phyloP scores from a whole-genome alignment of 495 filamentous ascomycete genomes.

The Rhypophila decipiens region DNA sequence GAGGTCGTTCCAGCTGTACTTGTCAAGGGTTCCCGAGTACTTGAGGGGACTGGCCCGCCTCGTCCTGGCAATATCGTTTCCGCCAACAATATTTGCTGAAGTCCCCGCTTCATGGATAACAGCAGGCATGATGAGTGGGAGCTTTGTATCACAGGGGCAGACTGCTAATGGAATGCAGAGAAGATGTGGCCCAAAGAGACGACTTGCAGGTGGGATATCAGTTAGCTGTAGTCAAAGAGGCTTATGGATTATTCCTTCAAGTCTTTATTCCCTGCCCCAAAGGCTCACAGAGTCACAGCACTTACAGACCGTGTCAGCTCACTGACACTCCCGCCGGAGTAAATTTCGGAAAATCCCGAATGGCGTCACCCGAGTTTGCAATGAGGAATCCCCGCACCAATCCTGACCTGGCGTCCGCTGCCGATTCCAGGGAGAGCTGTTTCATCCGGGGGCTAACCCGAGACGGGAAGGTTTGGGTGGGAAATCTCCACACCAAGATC shows the following conservation, averaged over 20 bases:
- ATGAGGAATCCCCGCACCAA: constrained; percentile 7
- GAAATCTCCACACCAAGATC: too few species aligned
- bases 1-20: constrained; percentile 46
- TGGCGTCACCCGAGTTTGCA: constrained; percentile 10
- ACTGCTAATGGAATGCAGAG: background rate
- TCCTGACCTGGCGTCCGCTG: constrained; percentile 2
- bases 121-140: constrained; percentile 12
- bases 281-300: too few species aligned
- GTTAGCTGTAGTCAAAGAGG: too few species aligned
- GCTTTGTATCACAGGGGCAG: background rate
- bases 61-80: constrained; percentile 13
- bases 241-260: too few species aligned
- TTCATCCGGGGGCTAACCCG: too few species aligned
- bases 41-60: background rate
- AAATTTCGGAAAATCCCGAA: constrained; percentile 13
- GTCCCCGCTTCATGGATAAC: background rate
- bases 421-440: background rate
- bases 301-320: background rate
- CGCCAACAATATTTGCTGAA: constrained; percentile 8
- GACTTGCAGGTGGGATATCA: too few species aligned
- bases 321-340: constrained; percentile 9
- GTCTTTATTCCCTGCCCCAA: too few species aligned
- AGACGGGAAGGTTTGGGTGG: too few species aligned
- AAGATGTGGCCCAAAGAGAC: too few species aligned
- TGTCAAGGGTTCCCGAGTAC: constrained; percentile 12